Base-by-base conservation (phyloP, 2,329 filamentous ascomycete species). In the Epichloe coenophiala region DNA sequence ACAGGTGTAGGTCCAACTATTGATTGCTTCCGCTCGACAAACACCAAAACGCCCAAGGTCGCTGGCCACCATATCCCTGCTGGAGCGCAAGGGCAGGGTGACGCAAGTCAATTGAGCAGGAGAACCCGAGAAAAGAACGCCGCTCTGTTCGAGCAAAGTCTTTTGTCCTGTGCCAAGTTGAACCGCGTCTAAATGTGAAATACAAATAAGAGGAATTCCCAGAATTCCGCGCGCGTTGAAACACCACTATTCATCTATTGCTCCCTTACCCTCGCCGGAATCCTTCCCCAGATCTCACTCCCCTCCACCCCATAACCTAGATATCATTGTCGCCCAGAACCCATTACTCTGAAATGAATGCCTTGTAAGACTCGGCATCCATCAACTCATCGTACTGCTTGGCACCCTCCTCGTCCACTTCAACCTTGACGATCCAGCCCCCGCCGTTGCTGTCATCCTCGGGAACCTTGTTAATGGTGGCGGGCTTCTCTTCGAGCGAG, bases 361-460 rank as follows among this genome's bases (percentile, higher is more conserved):
- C 74, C 71, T 83, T 83, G 72, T 98, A 97, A 56, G 79, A 82
- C 61, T 83, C 79, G 54, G 73, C 75, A 63, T 82, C 83, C 86
- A 97, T 87, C 63, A 96, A 73, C 11, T 65, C 69, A 56, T 94
- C 85, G 58, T 89, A 65, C 69, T 93, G 84, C 64, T 78, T 74
- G 54, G 74, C 68, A 49, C 76, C 77, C 55, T 71, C 65, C 65
- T 88, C 85, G 56, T 72, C 75, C 46, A 97, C 75, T 69, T 86
- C 76, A 55, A 97, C 81, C 79, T 88, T 91, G 51, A 85, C 89
- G 65, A 98, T 85, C 93, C 93, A 98, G 56, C 88, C 91, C 51
- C 91, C 87, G 56, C 76, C 82, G 54, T 78, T 78, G 57, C 74
- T 76, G 64, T 81, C 79, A 61, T 83, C 80, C 77, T 98, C 93